These are phyloP conservation scores for Xylaria longipes DNA, from an alignment of 495 filamentous ascomycete species.

Conservation along the genomic window DNA sequence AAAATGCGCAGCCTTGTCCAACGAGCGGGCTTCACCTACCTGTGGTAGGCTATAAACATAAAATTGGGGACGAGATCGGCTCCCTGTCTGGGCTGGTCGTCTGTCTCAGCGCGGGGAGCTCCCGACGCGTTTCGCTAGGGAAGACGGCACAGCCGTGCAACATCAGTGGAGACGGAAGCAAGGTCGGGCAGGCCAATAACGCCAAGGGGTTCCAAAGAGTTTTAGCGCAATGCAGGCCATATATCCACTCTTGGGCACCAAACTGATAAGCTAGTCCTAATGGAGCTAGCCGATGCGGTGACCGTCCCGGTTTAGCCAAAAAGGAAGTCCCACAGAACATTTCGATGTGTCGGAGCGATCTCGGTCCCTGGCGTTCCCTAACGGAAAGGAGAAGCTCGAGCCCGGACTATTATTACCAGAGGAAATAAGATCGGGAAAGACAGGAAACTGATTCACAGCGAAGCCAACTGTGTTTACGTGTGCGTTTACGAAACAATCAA, in stretches of 20 bases:
- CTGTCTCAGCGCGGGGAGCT: slow-evolving; percentile 15
- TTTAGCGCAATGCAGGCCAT: slow-evolving; percentile 19
- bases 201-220: slow-evolving; percentile 15
- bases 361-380: slow-evolving; percentile 21
- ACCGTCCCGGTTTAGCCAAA: slow-evolving; percentile 10
- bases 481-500: slow-evolving; percentile 13
- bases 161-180: neutral
- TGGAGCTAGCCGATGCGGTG: neutral
- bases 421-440: slow-evolving; percentile 21
- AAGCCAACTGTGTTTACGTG: slow-evolving; percentile 2
- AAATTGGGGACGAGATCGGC: slow-evolving; percentile 5
- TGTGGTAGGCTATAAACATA: neutral
- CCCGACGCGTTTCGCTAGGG: slow-evolving; percentile 18
- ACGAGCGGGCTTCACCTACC: neutral
- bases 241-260: slow-evolving; percentile 24
- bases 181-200: neutral
- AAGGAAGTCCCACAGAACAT: slow-evolving; percentile 21
- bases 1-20: slow-evolving; percentile 6
- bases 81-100: neutral
- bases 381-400: slow-evolving; percentile 12
- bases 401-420: slow-evolving; percentile 3
- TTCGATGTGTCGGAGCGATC: slow-evolving; percentile 23
- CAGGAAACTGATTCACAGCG: neutral
- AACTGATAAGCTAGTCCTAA: neutral
- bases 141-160: slow-evolving; percentile 8